Base-by-base conservation (phyloP, 2,329 filamentous ascomycete genomes). In the Aspergillus eucalypticola region DNA sequence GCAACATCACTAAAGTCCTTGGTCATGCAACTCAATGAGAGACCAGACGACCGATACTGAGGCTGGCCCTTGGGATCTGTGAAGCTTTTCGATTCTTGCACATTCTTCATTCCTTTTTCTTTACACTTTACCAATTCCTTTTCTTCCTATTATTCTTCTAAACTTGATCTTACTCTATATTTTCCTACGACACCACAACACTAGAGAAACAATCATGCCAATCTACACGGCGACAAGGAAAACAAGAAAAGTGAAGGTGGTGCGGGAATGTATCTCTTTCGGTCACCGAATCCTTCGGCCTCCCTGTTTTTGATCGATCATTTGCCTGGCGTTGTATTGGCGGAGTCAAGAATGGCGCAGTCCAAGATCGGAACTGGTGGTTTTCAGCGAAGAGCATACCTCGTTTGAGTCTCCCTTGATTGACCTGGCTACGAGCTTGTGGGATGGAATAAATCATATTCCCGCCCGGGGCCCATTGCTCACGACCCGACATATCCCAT, bases 241-340 rank as follows among this genome's bases (percentile, higher is more conserved):
- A 59, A 19, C 56, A 35, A 49, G 44, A 58, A 58, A 35, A 58
- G 58, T 38, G 50, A 56, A 13, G 50, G 49, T 53, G 50, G 49
- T 53, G 50, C 41, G 39, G 61, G 56, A 50, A 56, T 46, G 60
- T 58, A 59, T 60, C 64, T 64, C 61, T 64, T 54, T 56, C 59
- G 58, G 60, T 60, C 66, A 62, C 58, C 63, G 63, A 69, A 62
- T 65, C 54, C 62, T 65, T 64, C 61, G 64, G 63, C 67, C 64
- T 67, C 62, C 60, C 64, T 66, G 62, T 69, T 66, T 66, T 66
- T 66, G 64, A 68, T 69, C 71, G 62, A 68, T 73, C 66, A 70
- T 72, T 46, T 71, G 64, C 71, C 68, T 67, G 72, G 73, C 72
- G 73, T 75, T 75, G 68, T 69, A 73, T 72, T 70, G 71, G 70